Evolutionary conservation across 2,329 filamentous ascomycete genomes (phyloP), one percentile per base, ranked within the genome.

Genomic region (Beauveria varroae): DNA sequence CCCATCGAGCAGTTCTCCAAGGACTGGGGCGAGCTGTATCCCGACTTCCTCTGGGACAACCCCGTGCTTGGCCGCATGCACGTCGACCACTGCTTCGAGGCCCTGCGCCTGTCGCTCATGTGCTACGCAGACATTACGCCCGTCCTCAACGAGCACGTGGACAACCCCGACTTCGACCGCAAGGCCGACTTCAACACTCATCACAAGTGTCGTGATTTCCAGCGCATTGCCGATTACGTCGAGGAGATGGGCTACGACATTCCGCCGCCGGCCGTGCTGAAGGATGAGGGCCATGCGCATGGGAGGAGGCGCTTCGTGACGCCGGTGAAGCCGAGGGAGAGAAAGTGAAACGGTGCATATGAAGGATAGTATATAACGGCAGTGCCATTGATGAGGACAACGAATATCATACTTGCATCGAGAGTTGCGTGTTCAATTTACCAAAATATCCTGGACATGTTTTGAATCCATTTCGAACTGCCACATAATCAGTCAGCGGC

Each of bases 11-110:
- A 52, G 16, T 57, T 63, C 20, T 34, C 41, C n/a, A 60, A 62
- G 41, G 41, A 57, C 50, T 62, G 57, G 51, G 61, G 63, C 62
- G 62, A 62, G 3, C 54, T 61, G 16, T 57, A 57, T 37, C 49
- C 63, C 9, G 18, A 41, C 22, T 56, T 56, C 34, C 61, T 64
- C 10, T 34, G 53, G 40, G 61, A 58, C 28, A 40, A 52, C 20
- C 46, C 44, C 6, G 61, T 57, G 24, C 46, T 63, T 2, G 51
- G 59, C 9, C 59, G 62, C 41, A 55, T 57, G 44, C 62, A 64
- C n/a, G 63, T 72, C n/a, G 70, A 72, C 26, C 69, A 73, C 62
- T 73, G 69, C 57, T 65, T 72, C 28, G 70, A 72, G 62, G 67
- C 67, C 10, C 65, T 72, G 9, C 71, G 71, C 56, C 55, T 62